Evolutionary conservation across 2,329 filamentous ascomycete species (phyloP).

Genomic region (Aspergillus terreus): DNA sequence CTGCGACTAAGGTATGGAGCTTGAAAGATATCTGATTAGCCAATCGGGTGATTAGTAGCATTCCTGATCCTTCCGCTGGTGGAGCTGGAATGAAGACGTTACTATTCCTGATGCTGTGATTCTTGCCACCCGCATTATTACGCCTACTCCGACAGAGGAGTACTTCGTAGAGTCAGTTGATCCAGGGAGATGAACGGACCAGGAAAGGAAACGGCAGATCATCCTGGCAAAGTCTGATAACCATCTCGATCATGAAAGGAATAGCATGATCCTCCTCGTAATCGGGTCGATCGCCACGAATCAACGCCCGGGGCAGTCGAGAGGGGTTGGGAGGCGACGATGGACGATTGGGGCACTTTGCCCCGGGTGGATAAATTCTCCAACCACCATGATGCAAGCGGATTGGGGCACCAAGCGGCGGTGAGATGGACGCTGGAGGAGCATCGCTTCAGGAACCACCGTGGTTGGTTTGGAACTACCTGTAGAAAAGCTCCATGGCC

Average conservation of each 20-base stretch:
- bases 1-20: too few species aligned
- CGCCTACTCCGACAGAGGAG: neutral
- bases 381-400: neutral
- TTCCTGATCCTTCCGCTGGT: neutral
- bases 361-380: neutral
- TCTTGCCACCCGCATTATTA: neutral
- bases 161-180: neutral
- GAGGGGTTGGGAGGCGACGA: too few species aligned
- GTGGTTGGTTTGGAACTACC: neutral
- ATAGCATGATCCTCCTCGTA: too few species aligned
- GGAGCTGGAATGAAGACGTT: neutral
- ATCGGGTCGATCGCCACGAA: too few species aligned
- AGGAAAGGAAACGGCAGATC: too few species aligned
- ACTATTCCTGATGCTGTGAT: neutral
- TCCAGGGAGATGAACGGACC: too few species aligned
- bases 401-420: neutral
- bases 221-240: too few species aligned
- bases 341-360: too few species aligned
- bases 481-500: neutral
- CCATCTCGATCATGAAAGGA: too few species aligned
- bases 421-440: neutral
- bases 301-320: too few species aligned
- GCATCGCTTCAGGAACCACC: neutral
- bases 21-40: neutral
- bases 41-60: neutral